A percentile compares a stretch with the other conserved stretches of the same genome.
phyloP scores from a whole-genome alignment of 306 rosid species.

The Dicorynia guianensis region DNA sequence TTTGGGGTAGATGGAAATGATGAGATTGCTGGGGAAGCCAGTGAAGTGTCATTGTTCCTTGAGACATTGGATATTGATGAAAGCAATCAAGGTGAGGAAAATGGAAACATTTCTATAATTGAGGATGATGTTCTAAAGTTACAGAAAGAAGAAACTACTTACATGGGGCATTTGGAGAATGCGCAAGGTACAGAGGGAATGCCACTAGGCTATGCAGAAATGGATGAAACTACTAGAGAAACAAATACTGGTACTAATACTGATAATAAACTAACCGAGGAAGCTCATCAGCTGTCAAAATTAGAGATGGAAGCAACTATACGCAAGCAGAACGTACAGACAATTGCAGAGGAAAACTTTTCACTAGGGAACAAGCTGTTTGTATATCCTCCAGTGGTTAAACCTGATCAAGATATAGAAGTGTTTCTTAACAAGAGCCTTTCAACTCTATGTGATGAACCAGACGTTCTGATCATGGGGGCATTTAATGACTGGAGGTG shows the following conservation, averaged over 20 bases:
- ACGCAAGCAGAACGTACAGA: constrained; percentile 65
- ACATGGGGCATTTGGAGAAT: constrained; percentile 38
- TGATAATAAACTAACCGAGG: constrained; percentile 39
- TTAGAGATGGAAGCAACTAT: constrained; percentile 68
- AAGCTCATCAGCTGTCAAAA: constrained; percentile 54
- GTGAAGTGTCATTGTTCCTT: constrained; percentile 43
- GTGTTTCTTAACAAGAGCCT: constrained; percentile 69
- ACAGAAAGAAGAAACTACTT: constrained; percentile 42
- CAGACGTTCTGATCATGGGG: constrained; percentile 78
- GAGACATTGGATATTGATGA: constrained; percentile 38
- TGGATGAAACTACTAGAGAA: constrained; percentile 32
- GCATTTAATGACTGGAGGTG: constrained; percentile 93
- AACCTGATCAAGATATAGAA: constrained; percentile 85
- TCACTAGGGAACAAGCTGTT: constrained; percentile 66
- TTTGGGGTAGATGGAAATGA: constrained; percentile 44
- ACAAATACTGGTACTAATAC: not conserved
- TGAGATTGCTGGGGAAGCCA: constrained; percentile 46
- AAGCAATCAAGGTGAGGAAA: constrained; percentile 43
- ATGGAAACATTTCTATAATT: constrained; percentile 41
- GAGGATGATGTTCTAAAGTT: constrained; percentile 45
- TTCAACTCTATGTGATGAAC: constrained; percentile 71
- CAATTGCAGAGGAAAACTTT: constrained; percentile 67
- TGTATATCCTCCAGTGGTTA: constrained; percentile 77
- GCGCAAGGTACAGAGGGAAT: constrained; percentile 35
- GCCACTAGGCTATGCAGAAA: constrained; percentile 16